Evolutionary conservation across 2,329 filamentous ascomycete species (phyloP), one percentile per base, ranked within the genome.

Genomic region (Nannizziopsis arthrosporioides): DNA sequence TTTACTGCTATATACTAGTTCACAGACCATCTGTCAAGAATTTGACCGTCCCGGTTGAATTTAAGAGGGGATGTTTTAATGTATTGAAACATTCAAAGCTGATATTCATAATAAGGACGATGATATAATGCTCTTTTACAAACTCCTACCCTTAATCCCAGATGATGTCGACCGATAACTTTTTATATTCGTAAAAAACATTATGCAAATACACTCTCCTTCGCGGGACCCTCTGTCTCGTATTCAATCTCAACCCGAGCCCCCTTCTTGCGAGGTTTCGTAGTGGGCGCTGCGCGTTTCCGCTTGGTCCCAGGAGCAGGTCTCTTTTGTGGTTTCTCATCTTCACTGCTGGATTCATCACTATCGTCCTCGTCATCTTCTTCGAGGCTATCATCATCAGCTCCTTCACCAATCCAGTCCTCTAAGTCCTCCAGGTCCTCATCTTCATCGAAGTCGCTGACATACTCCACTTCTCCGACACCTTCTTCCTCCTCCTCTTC

Each of bases 351-450:
- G 9, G 77, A 77, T 2, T 78, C 77, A n/a, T 77, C 76, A 5
- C 74, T 74, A 10, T 80, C 77, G 15, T 75, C 75, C 4, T 75
- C 75, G 5, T 69, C 70, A 12, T 79, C 69, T n/a, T 69, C 69
- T 2, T 69, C 68, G 34, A 66, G 62, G 30, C 66, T 67, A 48
- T 65, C 69, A 44, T 73, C 73, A 1, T 67, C 73, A 51, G 75
- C 78, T 50, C 76, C 84, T 52, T 80, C 86, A 57, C 82, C 88
- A 43, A 95, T 73, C 90, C 90, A 96, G 61, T 96, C 90, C 66
- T 96, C 85, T 47, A 96, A 94, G 63, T 96, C 90, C 66, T 95
- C 86, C 44, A 96, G 77, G 61, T 88, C 84, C 15, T 86, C 70
- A 56, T 78, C 76, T 52, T 77, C 87, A 41, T 89, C 89, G 49